Conservation (phyloP, 768 basidiomycete species). For the Suillus sp. region DNA sequence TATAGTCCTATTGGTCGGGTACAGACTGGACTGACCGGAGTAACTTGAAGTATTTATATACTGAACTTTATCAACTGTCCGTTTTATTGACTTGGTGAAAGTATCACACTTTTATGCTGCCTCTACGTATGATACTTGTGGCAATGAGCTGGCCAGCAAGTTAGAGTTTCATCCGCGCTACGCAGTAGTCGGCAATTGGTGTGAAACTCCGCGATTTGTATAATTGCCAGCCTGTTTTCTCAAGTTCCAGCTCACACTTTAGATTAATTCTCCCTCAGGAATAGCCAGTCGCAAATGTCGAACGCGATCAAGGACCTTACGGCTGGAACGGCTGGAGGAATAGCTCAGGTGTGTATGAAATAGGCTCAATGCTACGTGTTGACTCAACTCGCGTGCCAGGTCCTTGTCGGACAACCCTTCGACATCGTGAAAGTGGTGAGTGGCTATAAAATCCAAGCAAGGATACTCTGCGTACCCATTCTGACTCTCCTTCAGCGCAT, state of each 20-base stretch:
- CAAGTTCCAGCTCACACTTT: neutral
- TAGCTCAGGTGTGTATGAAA: constrained; percentile 65
- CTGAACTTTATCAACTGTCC: neutral
- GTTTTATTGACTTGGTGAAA: neutral
- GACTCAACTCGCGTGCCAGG: constrained; percentile 43
- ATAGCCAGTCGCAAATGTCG: constrained; percentile 28
- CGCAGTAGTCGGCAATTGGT: constrained; percentile 10
- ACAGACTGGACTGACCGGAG: neutral
- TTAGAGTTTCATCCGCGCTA: neutral
- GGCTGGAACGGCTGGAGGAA: constrained; percentile 89
- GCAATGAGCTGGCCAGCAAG: neutral
- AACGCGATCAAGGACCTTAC: constrained; percentile 85
- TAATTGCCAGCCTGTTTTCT: constrained; percentile 1
- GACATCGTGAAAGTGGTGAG: constrained; percentile 95
- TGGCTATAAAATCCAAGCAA: constrained; percentile 2
- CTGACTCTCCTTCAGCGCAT: constrained; percentile 61
- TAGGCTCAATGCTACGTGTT: neutral
- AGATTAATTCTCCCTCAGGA: constrained; percentile 5
- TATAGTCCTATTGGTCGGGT: neutral
- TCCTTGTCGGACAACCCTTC: constrained; percentile 91
- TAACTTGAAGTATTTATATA: neutral
- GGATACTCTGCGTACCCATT: constrained; percentile 16
- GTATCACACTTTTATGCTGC: neutral
- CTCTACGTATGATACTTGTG: neutral
- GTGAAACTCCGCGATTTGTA: constrained; percentile 23